A percentile compares a stretch with the other conserved stretches of the same genome.
Evolutionary conservation across 2,329 filamentous ascomycete species (phyloP).

Genomic region (Gremmenia infestans): DNA sequence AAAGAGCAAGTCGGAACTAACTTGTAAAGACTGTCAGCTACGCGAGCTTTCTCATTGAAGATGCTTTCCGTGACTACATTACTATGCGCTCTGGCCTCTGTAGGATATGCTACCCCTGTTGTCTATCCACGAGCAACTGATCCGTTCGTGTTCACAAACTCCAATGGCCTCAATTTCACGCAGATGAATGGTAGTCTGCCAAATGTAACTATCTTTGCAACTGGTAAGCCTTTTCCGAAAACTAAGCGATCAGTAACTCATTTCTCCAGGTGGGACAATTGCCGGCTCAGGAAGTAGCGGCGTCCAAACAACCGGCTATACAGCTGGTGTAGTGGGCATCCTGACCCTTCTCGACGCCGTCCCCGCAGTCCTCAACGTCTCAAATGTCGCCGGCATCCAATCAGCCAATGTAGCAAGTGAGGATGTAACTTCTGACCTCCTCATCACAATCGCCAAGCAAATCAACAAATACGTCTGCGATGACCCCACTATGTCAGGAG

Average conservation of each 20-base stretch:
- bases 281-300: slow-evolving; percentile 46
- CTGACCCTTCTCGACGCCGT: slow-evolving; percentile 48
- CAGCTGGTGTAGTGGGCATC: slow-evolving; percentile 34
- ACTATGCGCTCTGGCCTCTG: slow-evolving; percentile 6
- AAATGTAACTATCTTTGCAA: slow-evolving; percentile 25
- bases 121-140: slow-evolving; percentile 11
- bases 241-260: slow-evolving; percentile 15
- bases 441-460: slow-evolving; percentile 42
- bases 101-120: slow-evolving; percentile 17
- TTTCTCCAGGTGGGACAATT: slow-evolving; percentile 52
- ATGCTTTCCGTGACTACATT: slow-evolving; percentile 1
- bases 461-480: slow-evolving; percentile 40
- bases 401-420: slow-evolving; percentile 45
- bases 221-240: slow-evolving; percentile 9
- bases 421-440: slow-evolving; percentile 44
- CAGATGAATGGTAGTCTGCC: slow-evolving; percentile 22
- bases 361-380: slow-evolving; percentile 48
- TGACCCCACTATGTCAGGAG: slow-evolving; percentile 37
- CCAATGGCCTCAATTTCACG: slow-evolving; percentile 25
- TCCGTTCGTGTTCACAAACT: slow-evolving; percentile 23
- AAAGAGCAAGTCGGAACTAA: too few relatives aligned
- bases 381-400: slow-evolving; percentile 50
- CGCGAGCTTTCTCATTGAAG: not conserved
- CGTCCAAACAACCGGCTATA: slow-evolving; percentile 51
- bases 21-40: not conserved